phyloP scores from a whole-genome alignment of 2,329 filamentous ascomycete genomes.

The Fusarium nanum region DNA sequence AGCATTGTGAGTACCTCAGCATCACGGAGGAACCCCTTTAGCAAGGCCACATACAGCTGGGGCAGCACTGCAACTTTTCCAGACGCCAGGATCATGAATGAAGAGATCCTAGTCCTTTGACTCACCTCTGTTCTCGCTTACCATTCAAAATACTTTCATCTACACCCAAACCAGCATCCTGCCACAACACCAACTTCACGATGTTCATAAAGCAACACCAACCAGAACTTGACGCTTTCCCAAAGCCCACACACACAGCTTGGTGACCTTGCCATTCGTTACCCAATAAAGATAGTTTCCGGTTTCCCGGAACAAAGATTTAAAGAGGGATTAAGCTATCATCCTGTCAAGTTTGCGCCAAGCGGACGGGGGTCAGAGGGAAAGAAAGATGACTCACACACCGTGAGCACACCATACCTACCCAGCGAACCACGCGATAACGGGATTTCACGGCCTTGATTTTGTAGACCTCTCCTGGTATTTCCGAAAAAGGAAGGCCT shows the following conservation, averaged over 20 bases:
- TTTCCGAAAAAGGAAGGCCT: conserved; percentile 12
- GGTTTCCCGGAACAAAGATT: conserved; percentile 27
- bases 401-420: conserved; percentile 39
- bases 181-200: conserved; percentile 20
- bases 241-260: conserved; percentile 31
- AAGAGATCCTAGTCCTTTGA: conserved; percentile 2
- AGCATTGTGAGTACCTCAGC: conserved; percentile 8
- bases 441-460: conserved; percentile 27
- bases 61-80: conserved; percentile 4
- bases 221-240: neutral
- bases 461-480: conserved; percentile 14
- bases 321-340: conserved; percentile 10
- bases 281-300: conserved; percentile 43
- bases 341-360: conserved; percentile 31
- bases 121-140: conserved; percentile 16
- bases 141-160: conserved; percentile 8
- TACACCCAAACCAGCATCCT: conserved; percentile 13
- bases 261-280: conserved; percentile 36
- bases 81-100: neutral
- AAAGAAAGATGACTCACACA: conserved; percentile 47
- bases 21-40: conserved; percentile 6
- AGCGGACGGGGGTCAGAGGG: conserved; percentile 4
- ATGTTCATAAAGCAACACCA: conserved; percentile 5
- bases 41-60: neutral
- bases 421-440: conserved; percentile 29